Evolutionary conservation across 805 yeast genomes (phyloP), one percentile per base, ranked within the genome.

Genomic region (Saccharomyces paradoxus): DNA sequence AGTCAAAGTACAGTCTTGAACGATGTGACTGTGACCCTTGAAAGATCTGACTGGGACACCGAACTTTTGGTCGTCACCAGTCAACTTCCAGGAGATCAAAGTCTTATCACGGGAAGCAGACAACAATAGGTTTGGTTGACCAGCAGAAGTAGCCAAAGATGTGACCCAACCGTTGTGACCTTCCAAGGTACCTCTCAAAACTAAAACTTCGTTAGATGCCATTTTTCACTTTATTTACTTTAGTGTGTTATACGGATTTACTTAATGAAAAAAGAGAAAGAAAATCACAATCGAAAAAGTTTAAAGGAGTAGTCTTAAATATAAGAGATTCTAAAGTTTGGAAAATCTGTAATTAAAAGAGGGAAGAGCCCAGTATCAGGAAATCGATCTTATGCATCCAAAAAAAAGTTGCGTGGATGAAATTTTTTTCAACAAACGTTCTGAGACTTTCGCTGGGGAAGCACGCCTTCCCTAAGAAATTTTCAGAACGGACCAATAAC

Each of bases 31-130:
- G 89, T 94, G 99, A 74, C 99, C 99, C 75, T 82, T 87, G 77
- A 94, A 85, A 67, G 97, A 89, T 80, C 86, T 89, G 82, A 90
- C 89, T 77, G 99, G 95, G 71, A 89, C 90, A 86, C 99, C 99
- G 81, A 89, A 90, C 77, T 88, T 86, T 80, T 86, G 86, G 76
- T 90, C 97, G 76, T 92, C 97, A 74, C 96, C 91, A 71, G 87
- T 82, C 79, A 92, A 83, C 79, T 89, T 86, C 99, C 99, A 92
- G 77, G 91, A 90, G 81, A 94, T 91, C 77, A 94, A 84, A 72
- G 96, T 83, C 87, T 94, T 92, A 81, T 94, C 99, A 82, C 99
- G 87, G 75, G 98, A 92, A 77, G 92, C 97, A 74, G 99, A 94
- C 77, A 94, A 83, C 74, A 94, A 85, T 74, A 94, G 81, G 80